Base-by-base conservation (phyloP, 2,329 filamentous ascomycete species). In the Magnaporthiopsis incrustans region DNA sequence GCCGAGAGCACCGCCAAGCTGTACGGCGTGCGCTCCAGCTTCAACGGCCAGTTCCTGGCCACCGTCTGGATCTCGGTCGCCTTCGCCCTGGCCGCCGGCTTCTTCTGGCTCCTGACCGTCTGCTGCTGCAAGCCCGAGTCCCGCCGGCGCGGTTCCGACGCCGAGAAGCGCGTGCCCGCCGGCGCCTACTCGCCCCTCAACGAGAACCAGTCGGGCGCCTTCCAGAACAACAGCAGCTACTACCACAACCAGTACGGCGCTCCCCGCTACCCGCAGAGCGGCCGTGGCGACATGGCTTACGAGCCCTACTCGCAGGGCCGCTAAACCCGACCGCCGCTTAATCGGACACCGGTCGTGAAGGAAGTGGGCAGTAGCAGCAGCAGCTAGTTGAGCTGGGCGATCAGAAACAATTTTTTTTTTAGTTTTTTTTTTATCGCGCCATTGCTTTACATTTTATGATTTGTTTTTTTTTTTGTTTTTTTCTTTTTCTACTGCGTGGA, bases 41-140 rank as follows among this genome's bases (percentile, higher is more conserved):
- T 96, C 73, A 90, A 92, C 77, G 84, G 75, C 35, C 79, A 81
- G 65, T 94, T 90, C 78, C 86, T 95, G 64, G 82, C 82, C 50
- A 78, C 87, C 26, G 85, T 89, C 70, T 97, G 93, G 91, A 81
- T 98, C 66, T 88, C 88, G 58, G 88, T 89, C 56, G 90, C 85
- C 33, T 92, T 96, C 73, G 88, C 89, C 67, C 73, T 95, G 44
- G 90, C 76, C 57, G 89, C 89, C 10, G 86, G 85, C 68, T 77
- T 97, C 73, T 97, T 98, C 88, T 98, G 95, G 94, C 79, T 93
- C 72, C 86, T 96, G 75, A 91, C 88, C 76, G 85, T 90, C 71
- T 98, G 94, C 88, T 98, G 93, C 86, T 97, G 93, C 82, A 87
- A 84, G 65, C 77, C 79, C 70, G 91, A 91, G 68, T 75, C 73